Base-by-base conservation (phyloP, 257 asterid genomes). In the Agastache rugosa region DNA sequence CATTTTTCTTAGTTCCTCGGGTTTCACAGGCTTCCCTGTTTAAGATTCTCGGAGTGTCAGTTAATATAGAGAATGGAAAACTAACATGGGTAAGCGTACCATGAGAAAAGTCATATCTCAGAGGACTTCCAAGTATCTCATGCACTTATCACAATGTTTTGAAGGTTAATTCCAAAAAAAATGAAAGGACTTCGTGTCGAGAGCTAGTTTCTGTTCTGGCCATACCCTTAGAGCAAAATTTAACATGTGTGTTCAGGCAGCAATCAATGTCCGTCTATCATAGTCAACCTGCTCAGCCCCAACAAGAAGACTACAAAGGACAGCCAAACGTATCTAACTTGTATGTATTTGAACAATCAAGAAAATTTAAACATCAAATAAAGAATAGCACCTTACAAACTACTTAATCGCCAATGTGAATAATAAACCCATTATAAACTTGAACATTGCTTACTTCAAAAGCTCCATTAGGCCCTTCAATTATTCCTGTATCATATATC, bases 41-140 rank as follows among this genome's bases (percentile, higher is more conserved):
- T 19, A 65, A 47, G 77, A 72, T 50, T 47, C 35, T 53, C 34
- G 77, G 31, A 61, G 48, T 51, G 61, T 77, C 65, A 75, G 71
- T 58, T 59, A 60, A 39, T 65, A 23, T 35, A 63, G 8, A 58
- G 61, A 42, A 59, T 39, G 45, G 25, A 51, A 15, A 79, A 65
- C 22, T 34, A 63, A 69, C 44, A 69, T 37, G 48, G 47, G 74
- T 20, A 60, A 71, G 75, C 92, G 85, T 72, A 91, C 98, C 98
- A 71, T 91, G 98, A 69, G 98, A 93, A 83, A 95, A 95, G 86
- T 95, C 99, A 51, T 75, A 95, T 89, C 99, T 92, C 89, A 95
- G 81, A n/a, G n/a, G n/a, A n/a, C n/a, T n/a, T n/a, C 99, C 99
- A 55, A 95, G 98, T 56, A 95, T 94, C 85, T 92, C 91, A 98